Conservation (phyloP, 2,329 filamentous ascomycete species). For the Dothideomycetidae sp. region DNA sequence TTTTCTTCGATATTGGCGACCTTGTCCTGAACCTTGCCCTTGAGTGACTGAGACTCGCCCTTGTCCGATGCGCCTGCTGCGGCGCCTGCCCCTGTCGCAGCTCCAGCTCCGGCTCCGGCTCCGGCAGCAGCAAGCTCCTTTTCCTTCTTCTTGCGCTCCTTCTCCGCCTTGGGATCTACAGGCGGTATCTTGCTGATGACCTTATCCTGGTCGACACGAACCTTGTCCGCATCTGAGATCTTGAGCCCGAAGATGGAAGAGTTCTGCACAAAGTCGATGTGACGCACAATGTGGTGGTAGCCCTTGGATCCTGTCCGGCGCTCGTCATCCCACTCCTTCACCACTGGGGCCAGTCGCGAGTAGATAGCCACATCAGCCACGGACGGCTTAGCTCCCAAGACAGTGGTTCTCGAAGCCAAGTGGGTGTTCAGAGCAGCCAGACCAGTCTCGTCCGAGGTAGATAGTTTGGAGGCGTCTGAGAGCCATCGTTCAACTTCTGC, state of each 20-base stretch:
- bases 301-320: conserved; percentile 81
- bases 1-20: conserved; percentile 40
- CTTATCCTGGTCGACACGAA: conserved; percentile 63
- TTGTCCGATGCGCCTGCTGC: conserved; percentile 29
- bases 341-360: conserved; percentile 58
- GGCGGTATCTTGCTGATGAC: conserved; percentile 79
- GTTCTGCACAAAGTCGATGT: conserved; percentile 91
- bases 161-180: conserved; percentile 84
- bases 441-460: conserved; percentile 50
- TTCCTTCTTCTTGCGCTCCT: conserved; percentile 92
- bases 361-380: conserved; percentile 77
- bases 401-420: conserved; percentile 73
- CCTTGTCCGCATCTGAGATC: conserved; percentile 57
- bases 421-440: conserved; percentile 73
- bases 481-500: conserved; percentile 84
- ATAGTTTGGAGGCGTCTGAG: conserved; percentile 56
- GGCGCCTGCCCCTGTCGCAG: conserved; percentile 32
- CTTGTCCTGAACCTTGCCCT: conserved; percentile 36
- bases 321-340: conserved; percentile 68
- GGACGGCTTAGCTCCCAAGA: conserved; percentile 80
- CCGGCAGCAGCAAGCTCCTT: conserved; percentile 49
- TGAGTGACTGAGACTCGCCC: conserved; percentile 34
- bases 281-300: conserved; percentile 79
- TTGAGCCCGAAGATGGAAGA: conserved; percentile 55
- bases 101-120: conserved; percentile 37